These are phyloP conservation scores for Hypoxylon sp. DNA, from an alignment of 2,329 filamentous ascomycete genomes.

Conservation along the genomic window DNA sequence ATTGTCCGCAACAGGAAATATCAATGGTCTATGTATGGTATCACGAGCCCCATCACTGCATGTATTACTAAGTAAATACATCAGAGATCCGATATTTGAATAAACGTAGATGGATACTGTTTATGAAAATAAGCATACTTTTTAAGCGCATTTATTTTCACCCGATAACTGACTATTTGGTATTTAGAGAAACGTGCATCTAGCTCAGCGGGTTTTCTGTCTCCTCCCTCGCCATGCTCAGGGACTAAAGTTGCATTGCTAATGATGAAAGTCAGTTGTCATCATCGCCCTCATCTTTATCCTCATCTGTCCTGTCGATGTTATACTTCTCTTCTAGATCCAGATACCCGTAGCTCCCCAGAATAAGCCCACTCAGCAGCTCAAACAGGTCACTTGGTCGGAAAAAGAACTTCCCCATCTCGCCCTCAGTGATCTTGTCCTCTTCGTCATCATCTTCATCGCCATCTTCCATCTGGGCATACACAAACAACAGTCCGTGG, in stretches of 20 bases:
- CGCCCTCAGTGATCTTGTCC: neutral
- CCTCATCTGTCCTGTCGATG: neutral
- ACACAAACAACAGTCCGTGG: conserved; percentile 14
- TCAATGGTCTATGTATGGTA: too few species aligned
- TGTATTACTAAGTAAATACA: too few species aligned
- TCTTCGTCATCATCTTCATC: neutral
- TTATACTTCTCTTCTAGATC: neutral
- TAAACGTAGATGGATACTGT: neutral
- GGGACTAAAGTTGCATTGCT: neutral
- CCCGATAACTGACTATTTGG: neutral
- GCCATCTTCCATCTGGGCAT: neutral
- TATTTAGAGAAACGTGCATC: neutral
- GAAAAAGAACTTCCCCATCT: conserved; percentile 7
- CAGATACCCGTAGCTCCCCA: neutral
- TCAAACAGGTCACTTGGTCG: neutral
- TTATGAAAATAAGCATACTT: neutral
- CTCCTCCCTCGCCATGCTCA: neutral
- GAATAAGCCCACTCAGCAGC: neutral
- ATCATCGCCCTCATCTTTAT: neutral
- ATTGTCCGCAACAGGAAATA: too few species aligned
- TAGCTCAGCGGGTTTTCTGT: neutral
- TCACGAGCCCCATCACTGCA: too few species aligned
- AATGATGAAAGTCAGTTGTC: neutral
- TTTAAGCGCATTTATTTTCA: neutral
- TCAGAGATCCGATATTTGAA: too few species aligned